Percentiles rank a stretch among this genome's conserved stretches.
Evolutionary conservation across 768 basidiomycete species (phyloP).

Genomic region (Leucocoprinus sp.): DNA sequence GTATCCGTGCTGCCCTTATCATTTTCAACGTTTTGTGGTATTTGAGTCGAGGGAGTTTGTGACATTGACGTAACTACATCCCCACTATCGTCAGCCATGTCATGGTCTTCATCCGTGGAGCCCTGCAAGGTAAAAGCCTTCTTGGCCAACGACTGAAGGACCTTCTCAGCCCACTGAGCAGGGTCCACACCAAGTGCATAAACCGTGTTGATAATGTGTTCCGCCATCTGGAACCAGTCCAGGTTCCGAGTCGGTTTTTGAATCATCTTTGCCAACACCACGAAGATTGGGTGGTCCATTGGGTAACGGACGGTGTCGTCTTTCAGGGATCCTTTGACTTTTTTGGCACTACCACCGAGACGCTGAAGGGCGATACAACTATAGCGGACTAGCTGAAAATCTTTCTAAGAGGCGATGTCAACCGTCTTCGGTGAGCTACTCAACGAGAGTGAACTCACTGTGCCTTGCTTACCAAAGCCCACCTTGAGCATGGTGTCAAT

Average conservation of each 20-base stretch:
- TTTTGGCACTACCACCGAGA: constrained; percentile 91
- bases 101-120: constrained; percentile 25
- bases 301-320: constrained; percentile 81
- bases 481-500: constrained; percentile 81
- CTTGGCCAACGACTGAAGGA: constrained; percentile 76
- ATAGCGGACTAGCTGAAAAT: constrained; percentile 85
- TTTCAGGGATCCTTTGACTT: constrained; percentile 89
- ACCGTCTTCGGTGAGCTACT: background rate
- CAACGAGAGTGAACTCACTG: constrained; percentile 36
- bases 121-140: constrained; percentile 51
- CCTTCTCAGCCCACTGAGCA: constrained; percentile 67
- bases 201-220: constrained; percentile 94
- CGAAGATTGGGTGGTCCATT: constrained; percentile 84
- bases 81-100: constrained; percentile 38
- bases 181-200: constrained; percentile 94
- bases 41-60: constrained; percentile 20
- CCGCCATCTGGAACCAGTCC: constrained; percentile 96
- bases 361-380: constrained; percentile 91
- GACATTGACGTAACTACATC: constrained; percentile 5
- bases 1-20: constrained; percentile 65
- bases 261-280: constrained; percentile 72
- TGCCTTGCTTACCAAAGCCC: constrained; percentile 78
- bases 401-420: constrained; percentile 40
- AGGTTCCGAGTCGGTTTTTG: constrained; percentile 73
- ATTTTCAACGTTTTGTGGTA: constrained; percentile 20